Percentiles rank a stretch among this genome's conserved stretches.
Evolutionary conservation across 306 rosid genomes (phyloP).

Genomic region (Cajanus cajan): DNA sequence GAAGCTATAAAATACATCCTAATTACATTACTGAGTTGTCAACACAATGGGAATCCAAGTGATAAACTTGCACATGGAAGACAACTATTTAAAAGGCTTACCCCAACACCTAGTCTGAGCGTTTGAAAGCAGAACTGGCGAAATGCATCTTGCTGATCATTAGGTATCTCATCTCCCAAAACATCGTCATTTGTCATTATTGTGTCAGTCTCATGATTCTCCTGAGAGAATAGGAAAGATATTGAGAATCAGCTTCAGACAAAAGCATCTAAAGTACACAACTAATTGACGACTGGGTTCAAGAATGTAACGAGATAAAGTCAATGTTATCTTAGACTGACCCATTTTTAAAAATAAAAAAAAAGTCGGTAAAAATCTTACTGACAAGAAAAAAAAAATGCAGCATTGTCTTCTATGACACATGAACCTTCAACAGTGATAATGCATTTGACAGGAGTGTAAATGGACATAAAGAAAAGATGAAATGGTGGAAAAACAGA

Average conservation of each 20-base stretch:
- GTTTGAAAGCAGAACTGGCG: slow-evolving; percentile 87
- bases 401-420: neutral
- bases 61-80: neutral
- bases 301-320: neutral
- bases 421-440: neutral
- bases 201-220: slow-evolving; percentile 50
- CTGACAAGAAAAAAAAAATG: slow-evolving; percentile 1
- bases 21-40: neutral
- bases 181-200: slow-evolving; percentile 94
- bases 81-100: slow-evolving; percentile 42
- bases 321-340: neutral
- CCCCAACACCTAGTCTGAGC: slow-evolving; percentile 74
- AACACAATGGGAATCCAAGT: slow-evolving; percentile 1
- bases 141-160: slow-evolving; percentile 83
- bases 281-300: neutral
- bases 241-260: slow-evolving; percentile 1
- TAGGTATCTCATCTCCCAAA: slow-evolving; percentile 94
- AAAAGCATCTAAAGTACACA: slow-evolving; percentile 7
- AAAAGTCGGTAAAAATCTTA: neutral
- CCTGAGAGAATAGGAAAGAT: slow-evolving; percentile 46
- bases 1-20: neutral
- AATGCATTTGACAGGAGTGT: neutral
- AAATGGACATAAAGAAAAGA: neutral
- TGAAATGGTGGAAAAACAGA: neutral
- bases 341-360: neutral